These are phyloP conservation scores for Kandelia obovata DNA, from an alignment of 345 rosid genomes.

Conservation along the genomic window DNA sequence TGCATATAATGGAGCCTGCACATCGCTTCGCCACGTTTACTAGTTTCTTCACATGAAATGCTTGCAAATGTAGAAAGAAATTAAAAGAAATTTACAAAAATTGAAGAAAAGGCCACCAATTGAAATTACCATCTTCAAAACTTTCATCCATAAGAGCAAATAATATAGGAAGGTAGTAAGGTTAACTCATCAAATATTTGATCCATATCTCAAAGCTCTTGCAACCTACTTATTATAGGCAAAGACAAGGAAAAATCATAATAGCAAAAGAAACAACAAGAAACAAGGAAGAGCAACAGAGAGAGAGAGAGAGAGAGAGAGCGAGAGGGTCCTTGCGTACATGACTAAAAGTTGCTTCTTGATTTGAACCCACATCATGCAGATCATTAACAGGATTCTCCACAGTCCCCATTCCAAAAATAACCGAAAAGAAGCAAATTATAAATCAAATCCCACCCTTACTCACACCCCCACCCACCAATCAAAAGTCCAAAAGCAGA, in stretches of 20 bases:
- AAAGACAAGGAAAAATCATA: neutral
- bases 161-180: neutral
- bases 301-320: neutral
- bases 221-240: no score
- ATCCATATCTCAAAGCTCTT: neutral
- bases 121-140: neutral
- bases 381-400: conserved; percentile 25
- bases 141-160: neutral
- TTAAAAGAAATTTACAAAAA: neutral
- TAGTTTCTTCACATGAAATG: neutral
- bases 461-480: neutral
- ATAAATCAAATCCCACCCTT: neutral
- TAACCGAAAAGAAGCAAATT: neutral
- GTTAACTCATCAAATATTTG: neutral
- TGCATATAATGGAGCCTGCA: no score
- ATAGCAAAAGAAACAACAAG: neutral
- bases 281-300: neutral
- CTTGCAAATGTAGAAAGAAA: neutral
- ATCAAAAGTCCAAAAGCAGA: neutral
- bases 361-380: conserved; percentile 20
- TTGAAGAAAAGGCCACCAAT: neutral
- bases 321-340: conserved; percentile 18
- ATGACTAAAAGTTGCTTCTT: conserved; percentile 13
- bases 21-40: no score
- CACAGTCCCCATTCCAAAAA: conserved; percentile 22